Conservation (phyloP, 345 rosid species). For the Tarenaya hassleriana region DNA sequence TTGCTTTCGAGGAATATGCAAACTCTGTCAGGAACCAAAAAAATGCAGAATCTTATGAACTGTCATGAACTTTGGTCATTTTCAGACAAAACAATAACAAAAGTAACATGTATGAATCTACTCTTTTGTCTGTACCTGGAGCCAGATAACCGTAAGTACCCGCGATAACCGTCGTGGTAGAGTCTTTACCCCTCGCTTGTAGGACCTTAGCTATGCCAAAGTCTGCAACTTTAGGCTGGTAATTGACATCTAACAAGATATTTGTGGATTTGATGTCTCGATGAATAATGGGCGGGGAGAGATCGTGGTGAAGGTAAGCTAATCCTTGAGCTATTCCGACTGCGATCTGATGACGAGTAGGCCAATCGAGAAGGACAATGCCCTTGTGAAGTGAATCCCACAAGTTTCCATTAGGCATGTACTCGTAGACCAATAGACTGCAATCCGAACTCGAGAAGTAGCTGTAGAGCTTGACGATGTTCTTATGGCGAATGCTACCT, state of each 20-base stretch:
- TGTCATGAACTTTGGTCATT: background rate
- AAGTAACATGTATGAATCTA: too few species aligned
- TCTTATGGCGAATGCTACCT: conserved; percentile 78
- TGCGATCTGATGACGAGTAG: conserved; percentile 77
- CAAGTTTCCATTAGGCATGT: conserved; percentile 87
- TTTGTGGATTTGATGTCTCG: conserved; percentile 92
- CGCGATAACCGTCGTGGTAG: conserved; percentile 69
- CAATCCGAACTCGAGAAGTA: conserved; percentile 63
- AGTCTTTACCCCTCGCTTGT: conserved; percentile 81
- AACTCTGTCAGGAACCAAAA: conserved; percentile 48
- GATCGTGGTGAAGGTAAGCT: conserved; percentile 90
- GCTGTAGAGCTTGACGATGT: conserved; percentile 80
- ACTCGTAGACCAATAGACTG: conserved; percentile 77
- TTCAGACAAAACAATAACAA: too few species aligned
- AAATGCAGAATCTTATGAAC: background rate
- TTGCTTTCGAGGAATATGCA: conserved; percentile 78
- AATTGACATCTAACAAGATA: conserved; percentile 62
- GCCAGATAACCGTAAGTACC: conserved; percentile 96
- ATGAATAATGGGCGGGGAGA: conserved; percentile 66
- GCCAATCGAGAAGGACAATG: conserved; percentile 56
- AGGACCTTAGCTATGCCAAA: conserved; percentile 93
- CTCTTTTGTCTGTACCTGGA: conserved; percentile 76
- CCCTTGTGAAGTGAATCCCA: conserved; percentile 86
- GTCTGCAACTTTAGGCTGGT: conserved; percentile 86
- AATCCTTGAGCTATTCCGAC: conserved; percentile 88